Base-by-base conservation (phyloP, 2,329 filamentous ascomycete species). In the Tricladium varicosporioides region DNA sequence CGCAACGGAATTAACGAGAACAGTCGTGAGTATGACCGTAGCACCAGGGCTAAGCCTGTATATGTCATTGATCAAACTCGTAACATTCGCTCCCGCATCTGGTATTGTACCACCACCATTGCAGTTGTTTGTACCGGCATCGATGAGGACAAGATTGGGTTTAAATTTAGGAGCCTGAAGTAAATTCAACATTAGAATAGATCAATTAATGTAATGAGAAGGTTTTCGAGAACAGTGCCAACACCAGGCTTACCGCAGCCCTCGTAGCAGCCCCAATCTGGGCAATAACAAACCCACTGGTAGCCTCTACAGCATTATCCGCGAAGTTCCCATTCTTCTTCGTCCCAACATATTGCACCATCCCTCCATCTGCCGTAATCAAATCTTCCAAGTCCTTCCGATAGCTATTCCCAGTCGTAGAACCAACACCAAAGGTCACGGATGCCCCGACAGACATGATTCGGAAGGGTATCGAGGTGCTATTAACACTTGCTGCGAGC, bases 381-480 rank as follows among this genome's bases (percentile, higher is more conserved):
- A 57, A 42, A 15, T 56, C 48, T 19, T 60, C 51, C 1, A 74
- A 61, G 33, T 62, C 48, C 5, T 59, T 53, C 40, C 74, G 71
- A 55, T 76, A 76, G 10, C 74, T 73, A 54, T 75, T 75, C 2
- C 67, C 67, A 46, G 63, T 64, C 11, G 44, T 57, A n/a, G 22
- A 57, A 53, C 51, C 61, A 40, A 66, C 72, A 2, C 74, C 74
- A 16, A 54, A 52, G 1, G 71, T 73, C 40, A 73, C 72, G 2
- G 70, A 73, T 9, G 70, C 71, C 1, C 71, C 71, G 2, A 73
- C 63, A 2, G 71, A 69, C 9, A 68, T 50, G 32, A 69, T 63
- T 5, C 67, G 56, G 16, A 67, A 56, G 56, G 49, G 48, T 19
- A 50, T 50, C 15, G 32, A 36, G 19, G 48, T 50, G 8, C 27